Percentiles rank a stretch among this genome's conserved stretches.
phyloP scores from a whole-genome alignment of 805 yeast genomes.

The Sugiyamaella chiloensis region DNA sequence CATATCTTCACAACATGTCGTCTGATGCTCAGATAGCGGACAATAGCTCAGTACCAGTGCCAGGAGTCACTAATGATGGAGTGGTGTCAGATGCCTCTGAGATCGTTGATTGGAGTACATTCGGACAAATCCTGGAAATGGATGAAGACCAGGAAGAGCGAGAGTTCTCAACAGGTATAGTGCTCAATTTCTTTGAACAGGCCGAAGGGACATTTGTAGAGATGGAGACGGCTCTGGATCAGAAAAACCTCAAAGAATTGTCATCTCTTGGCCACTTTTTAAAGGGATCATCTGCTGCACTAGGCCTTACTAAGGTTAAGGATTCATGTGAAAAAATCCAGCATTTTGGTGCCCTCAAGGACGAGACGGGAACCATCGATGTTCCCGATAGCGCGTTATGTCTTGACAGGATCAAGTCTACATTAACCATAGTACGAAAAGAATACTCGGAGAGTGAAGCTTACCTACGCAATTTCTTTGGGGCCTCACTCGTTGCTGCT shows the following conservation, averaged over 20 bases:
- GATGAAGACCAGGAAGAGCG: conserved; percentile 85
- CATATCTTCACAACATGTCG: no score
- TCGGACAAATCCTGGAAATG: conserved; percentile 86
- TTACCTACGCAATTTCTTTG: conserved; percentile 31
- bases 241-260: conserved; percentile 49
- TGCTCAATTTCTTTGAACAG: conserved; percentile 85
- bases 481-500: conserved; percentile 4
- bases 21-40: conserved; percentile 1
- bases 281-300: conserved; percentile 93
- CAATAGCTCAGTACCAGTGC: background rate
- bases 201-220: conserved; percentile 74
- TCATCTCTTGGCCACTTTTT: conserved; percentile 85
- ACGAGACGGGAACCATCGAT: conserved; percentile 34
- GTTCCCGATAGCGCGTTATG: conserved; percentile 33
- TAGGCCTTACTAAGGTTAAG: conserved; percentile 80
- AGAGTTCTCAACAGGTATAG: conserved; percentile 75
- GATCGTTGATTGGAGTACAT: conserved; percentile 82
- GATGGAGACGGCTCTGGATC: conserved; percentile 55
- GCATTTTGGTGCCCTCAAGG: conserved; percentile 66
- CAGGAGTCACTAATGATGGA: background rate
- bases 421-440: conserved; percentile 30
- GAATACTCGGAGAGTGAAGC: conserved; percentile 36
- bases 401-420: conserved; percentile 30
- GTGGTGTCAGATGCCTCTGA: conserved; percentile 37
- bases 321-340: conserved; percentile 91